Percentiles rank a stretch among this genome's conserved stretches.
Conservation (phyloP, 768 basidiomycete genomes). For the Leccinum truebloodii region DNA sequence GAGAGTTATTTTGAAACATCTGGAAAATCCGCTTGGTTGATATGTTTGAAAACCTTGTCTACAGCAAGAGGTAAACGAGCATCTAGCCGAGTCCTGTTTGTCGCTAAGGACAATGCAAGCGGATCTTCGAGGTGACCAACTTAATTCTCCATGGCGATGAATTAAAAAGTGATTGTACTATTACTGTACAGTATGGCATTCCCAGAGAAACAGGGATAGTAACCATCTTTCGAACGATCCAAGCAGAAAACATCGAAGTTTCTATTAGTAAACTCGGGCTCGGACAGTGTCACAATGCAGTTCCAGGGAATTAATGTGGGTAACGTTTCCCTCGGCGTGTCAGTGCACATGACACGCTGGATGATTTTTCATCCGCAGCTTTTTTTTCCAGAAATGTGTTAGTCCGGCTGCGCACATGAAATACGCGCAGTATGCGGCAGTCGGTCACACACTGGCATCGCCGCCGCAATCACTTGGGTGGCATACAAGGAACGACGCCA, state of each 20-base stretch:
- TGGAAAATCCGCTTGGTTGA: not conserved
- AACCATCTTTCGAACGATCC: not conserved
- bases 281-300: not conserved
- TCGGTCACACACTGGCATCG: not conserved
- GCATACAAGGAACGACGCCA: not conserved
- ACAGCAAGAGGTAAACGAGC: constrained; percentile 1
- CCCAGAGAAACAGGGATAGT: not conserved
- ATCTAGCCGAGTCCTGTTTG: not conserved
- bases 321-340: not conserved
- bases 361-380: not conserved
- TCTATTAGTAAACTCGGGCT: too few species aligned
- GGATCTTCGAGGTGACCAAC: not conserved
- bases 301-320: not conserved
- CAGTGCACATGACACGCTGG: not conserved
- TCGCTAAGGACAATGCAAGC: not conserved
- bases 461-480: not conserved
- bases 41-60: not conserved
- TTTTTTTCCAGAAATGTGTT: not conserved
- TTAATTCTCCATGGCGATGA: not conserved
- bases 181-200: not conserved
- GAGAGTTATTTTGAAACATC: not conserved
- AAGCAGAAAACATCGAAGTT: not conserved
- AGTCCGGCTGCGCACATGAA: not conserved
- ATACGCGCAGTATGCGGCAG: not conserved
- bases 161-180: not conserved